Base-by-base conservation (phyloP, 371 early-diverging fungal genomes). In the Gilbertella persicaria region DNA sequence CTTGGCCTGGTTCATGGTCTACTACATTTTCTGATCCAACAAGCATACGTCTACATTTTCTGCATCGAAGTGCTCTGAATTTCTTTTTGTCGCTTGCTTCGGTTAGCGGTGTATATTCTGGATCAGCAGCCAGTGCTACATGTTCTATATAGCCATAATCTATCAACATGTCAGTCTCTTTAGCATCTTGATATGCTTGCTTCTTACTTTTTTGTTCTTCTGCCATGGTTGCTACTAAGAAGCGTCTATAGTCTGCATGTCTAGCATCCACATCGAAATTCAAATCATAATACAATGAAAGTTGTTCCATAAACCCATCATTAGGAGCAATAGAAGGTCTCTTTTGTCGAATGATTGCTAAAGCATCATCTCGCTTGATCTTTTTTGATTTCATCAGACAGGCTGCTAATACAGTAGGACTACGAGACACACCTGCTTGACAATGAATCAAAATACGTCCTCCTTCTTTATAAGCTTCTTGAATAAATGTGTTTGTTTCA, bases 381-480 rank as follows among this genome's bases (percentile, higher is more conserved):
- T 60, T 57, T 38, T 73, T 59, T 6, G 58, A 63, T 57, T 79
- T 78, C 89, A 92, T 90, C 50, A 92, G 39, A 58, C 85, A 92
- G 7, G 91, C 90, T 9, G 64, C 55, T 14, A 75, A 46, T n/a
- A 72, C 41, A 5, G 73, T 63, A 12, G 51, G 40, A 48, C 67
- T 63, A 20, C 69, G 61, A 17, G 64, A 69, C 6, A 69, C 58
- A 33, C 68, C 64, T 12, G 66, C 74, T 64, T 83, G 78, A 70
- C 92, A 92, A 53, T 92, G 89, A 1, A 90, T 82, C 24, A 90
- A 71, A 17, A 88, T 80, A 10, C 69, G 70, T 5, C 83, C 84
- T 8, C 73, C 73, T 8, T 44, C 60, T 1, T 61, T 67, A 20
- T 85, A 49, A 2, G 80, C 79, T 7, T 62, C 62, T 8, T 75